Percentiles rank a stretch among this genome's conserved stretches.
phyloP scores from a whole-genome alignment of 2,329 filamentous ascomycete species.

The Teratosphaeria gauchensis region DNA sequence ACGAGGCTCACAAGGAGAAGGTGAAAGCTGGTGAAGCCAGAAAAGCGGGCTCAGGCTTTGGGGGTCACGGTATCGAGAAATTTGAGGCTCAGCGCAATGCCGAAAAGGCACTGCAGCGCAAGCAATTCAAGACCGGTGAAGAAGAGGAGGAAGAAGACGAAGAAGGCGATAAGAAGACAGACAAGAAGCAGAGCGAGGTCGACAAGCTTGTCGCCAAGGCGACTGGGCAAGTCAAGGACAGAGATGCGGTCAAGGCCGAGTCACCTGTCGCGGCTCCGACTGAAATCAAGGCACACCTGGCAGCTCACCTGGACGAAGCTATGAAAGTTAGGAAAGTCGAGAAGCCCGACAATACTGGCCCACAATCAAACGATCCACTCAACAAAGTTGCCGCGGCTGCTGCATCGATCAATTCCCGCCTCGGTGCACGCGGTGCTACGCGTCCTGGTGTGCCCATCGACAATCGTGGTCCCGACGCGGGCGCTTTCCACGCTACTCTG shows the following conservation, averaged over 20 bases:
- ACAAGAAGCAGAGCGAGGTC: constrained; percentile 32
- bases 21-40: constrained; percentile 89
- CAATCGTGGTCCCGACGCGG: constrained; percentile 95
- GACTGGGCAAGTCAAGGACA: constrained; percentile 41
- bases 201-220: constrained; percentile 49
- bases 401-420: constrained; percentile 78
- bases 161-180: constrained; percentile 39
- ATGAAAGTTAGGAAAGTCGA: constrained; percentile 66
- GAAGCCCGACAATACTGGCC: constrained; percentile 35
- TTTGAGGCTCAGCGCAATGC: constrained; percentile 87
- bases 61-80: constrained; percentile 85
- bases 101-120: constrained; percentile 74
- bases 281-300: constrained; percentile 8
- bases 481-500: constrained; percentile 89
- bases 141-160: constrained; percentile 68
- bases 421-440: constrained; percentile 78
- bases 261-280: constrained; percentile 14
- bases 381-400: constrained; percentile 70
- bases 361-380: constrained; percentile 19
- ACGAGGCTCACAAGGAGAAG: constrained; percentile 69
- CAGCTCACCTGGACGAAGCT: constrained; percentile 51
- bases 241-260: constrained; percentile 11
- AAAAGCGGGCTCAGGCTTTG: constrained; percentile 73
- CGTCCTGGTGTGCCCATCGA: constrained; percentile 90
- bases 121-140: constrained; percentile 79